Base-by-base conservation (phyloP, 116 monocot species). In the Zostera marina region DNA sequence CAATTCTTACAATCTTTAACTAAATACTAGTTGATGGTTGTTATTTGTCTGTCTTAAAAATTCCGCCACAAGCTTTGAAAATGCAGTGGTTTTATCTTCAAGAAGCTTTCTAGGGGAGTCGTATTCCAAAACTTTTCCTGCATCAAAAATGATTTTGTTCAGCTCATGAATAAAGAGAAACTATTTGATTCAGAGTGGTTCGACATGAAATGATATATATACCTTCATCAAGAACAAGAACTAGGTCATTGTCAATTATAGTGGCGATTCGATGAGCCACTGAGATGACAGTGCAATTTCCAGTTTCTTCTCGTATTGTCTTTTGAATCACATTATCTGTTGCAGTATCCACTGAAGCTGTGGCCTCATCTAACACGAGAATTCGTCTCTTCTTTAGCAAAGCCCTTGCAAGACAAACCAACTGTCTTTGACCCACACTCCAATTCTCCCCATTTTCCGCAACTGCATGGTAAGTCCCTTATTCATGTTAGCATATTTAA, bases 361-460 rank as follows among this genome's bases (percentile, higher is more conserved):
- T 92, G 58, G 92, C 92, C 66, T 92, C 92, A 60, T 92, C 92
- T 13, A 92, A 51, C 9, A 92, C 81, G 42, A 92, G 81, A 60
- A 92, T 87, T 47, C 73, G 87, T 48, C 69, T 71, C 56, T 68
- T 87, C 72, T 83, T 83, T 16, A 92, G 72, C 61, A 87, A 70
- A 5, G 80, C 92, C 43, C 92, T 78, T 0, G 74, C 92, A 11
- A 92, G 60, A 66, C 92, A 92, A 48, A 87, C 72, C 42, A 92
- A 65, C 60, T 87, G 92, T 60, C 92, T 83, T 47, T 92, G 83
- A 5, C 92, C 92, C 25, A 83, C 60, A n/a, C 92, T 92, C 92
- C 87, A 92, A 20, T 92, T 92, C 52, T 77, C 82, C 8, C 92
- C 92, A 59, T 87, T 80, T 78, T 92, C 92, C 41, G 73, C 76